These are phyloP conservation scores for Aspergillus bombycis DNA, from an alignment of 2,329 filamentous ascomycete genomes.

Conservation along the genomic window DNA sequence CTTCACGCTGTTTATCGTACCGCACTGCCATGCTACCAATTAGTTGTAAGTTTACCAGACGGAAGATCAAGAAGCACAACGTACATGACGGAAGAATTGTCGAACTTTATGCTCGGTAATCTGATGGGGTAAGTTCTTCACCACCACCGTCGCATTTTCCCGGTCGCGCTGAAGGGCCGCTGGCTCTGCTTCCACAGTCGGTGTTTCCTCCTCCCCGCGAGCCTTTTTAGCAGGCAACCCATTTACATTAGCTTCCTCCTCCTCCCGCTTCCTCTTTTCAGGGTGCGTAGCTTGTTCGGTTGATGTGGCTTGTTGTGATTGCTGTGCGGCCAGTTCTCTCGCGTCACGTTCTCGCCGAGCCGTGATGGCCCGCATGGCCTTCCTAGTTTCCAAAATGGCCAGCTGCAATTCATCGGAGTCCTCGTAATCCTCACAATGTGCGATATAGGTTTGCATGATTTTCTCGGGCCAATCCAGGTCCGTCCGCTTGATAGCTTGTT, in stretches of 20 bases:
- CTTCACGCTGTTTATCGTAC: slow-evolving; percentile 77
- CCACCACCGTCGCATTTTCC: slow-evolving; percentile 83
- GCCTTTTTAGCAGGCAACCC: slow-evolving; percentile 69
- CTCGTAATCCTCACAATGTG: slow-evolving; percentile 84
- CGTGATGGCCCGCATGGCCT: slow-evolving; percentile 64
- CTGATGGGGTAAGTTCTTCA: slow-evolving; percentile 73
- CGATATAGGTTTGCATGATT: slow-evolving; percentile 50
- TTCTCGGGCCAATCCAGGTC: slow-evolving; percentile 56
- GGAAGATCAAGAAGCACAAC: slow-evolving; percentile 20
- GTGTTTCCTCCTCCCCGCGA: slow-evolving; percentile 50
- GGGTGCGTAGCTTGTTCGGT: slow-evolving; percentile 30
- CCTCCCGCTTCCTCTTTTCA: slow-evolving; percentile 73
- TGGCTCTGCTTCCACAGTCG: slow-evolving; percentile 36
- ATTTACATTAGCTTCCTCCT: slow-evolving; percentile 54
- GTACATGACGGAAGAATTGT: slow-evolving; percentile 82
- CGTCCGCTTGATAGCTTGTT: slow-evolving; percentile 64
- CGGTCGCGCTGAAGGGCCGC: slow-evolving; percentile 73
- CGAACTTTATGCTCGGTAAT: slow-evolving; percentile 73
- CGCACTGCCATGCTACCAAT: slow-evolving; percentile 55
- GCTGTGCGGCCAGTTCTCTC: slow-evolving; percentile 54
- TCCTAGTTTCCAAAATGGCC: slow-evolving; percentile 73
- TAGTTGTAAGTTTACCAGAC: not conserved
- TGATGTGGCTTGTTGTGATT: slow-evolving; percentile 26
- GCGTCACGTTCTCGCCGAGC: slow-evolving; percentile 69
- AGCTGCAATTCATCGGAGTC: slow-evolving; percentile 72